Percentiles rank a stretch among this genome's conserved stretches.
Evolutionary conservation across 495 filamentous ascomycete species (phyloP).

Genomic region (Hypomontagnella monticulosa): DNA sequence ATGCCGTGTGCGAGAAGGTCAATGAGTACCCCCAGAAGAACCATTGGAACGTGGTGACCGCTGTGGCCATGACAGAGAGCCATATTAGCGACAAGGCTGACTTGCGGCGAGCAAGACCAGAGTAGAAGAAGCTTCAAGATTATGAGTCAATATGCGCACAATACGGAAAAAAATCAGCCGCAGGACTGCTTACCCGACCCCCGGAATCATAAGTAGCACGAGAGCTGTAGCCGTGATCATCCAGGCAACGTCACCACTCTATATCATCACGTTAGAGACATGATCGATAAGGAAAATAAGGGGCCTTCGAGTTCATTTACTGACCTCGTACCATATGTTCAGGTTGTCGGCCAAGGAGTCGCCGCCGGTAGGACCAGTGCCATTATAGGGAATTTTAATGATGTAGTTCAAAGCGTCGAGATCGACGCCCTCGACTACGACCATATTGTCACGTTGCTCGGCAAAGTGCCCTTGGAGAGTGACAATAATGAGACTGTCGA

Average conservation of each 20-base stretch:
- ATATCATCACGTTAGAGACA: slow-evolving; percentile 12
- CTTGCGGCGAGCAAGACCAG: slow-evolving; percentile 94
- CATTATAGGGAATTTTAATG: slow-evolving; percentile 69
- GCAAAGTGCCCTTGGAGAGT: slow-evolving; percentile 9
- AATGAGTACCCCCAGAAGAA: slow-evolving; percentile 99
- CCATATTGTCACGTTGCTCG: slow-evolving; percentile 44
- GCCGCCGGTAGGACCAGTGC: slow-evolving; percentile 71
- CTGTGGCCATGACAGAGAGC: slow-evolving; percentile 96
- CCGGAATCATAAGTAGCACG: slow-evolving; percentile 97
- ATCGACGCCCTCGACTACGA: slow-evolving; percentile 50
- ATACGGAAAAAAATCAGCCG: slow-evolving; percentile 20
- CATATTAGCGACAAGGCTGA: slow-evolving; percentile 94
- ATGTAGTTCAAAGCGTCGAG: slow-evolving; percentile 59
- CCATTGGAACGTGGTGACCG: slow-evolving; percentile 94
- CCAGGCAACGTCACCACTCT: slow-evolving; percentile 93
- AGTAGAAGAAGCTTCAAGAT: slow-evolving; percentile 86
- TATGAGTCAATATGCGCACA: slow-evolving; percentile 21
- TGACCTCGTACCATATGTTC: slow-evolving; percentile 84
- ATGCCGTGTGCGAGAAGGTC: slow-evolving; percentile 87
- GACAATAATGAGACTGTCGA: slow-evolving; percentile 11
- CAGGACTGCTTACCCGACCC: slow-evolving; percentile 69
- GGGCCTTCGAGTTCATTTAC: slow-evolving; percentile 29
- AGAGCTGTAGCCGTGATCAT: slow-evolving; percentile 87
- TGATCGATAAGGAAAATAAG: background rate
- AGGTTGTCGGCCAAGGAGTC: slow-evolving; percentile 78